Evolutionary conservation across 192 early-diverging fungal genomes (phyloP).

Genomic region (Coemansia brasiliensis): DNA sequence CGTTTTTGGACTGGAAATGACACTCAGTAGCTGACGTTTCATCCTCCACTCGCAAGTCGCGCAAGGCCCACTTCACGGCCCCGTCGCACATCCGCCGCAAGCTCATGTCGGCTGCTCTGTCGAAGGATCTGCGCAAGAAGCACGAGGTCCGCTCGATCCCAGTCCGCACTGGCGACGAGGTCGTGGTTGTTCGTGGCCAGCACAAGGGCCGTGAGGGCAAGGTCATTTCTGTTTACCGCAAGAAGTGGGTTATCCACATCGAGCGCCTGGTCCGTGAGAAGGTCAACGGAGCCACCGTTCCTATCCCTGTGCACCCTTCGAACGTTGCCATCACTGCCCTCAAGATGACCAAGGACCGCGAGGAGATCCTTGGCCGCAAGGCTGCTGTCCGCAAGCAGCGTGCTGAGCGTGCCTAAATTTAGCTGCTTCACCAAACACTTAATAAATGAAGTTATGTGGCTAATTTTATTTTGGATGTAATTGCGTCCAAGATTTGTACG

Average conservation of each 20-base stretch:
- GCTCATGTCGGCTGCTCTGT: constrained; percentile 95
- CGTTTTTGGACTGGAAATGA: constrained; percentile 3
- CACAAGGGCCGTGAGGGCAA: constrained; percentile 98
- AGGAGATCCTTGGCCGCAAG: constrained; percentile 89
- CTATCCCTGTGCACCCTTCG: constrained; percentile 95
- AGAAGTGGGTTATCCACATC: constrained; percentile 99
- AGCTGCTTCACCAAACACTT: neutral
- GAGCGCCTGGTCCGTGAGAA: constrained; percentile 97
- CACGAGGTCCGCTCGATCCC: constrained; percentile 96
- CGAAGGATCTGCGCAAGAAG: constrained; percentile 98
- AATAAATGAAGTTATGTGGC: constrained; percentile 1
- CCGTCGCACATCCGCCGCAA: constrained; percentile 90
- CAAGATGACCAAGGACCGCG: constrained; percentile 97
- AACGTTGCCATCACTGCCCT: constrained; percentile 96
- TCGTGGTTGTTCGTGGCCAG: constrained; percentile 90
- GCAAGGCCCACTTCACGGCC: constrained; percentile 99
- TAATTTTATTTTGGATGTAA: neutral
- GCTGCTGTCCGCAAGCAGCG: constrained; percentile 48
- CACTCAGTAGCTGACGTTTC: constrained; percentile 68
- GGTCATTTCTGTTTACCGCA: constrained; percentile 95
- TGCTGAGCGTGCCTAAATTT: constrained; percentile 32
- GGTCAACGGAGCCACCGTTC: constrained; percentile 91
- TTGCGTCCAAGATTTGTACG: constrained; percentile 16
- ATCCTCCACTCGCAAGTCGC: constrained; percentile 87
- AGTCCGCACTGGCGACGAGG: constrained; percentile 97